These are phyloP conservation scores for Colletotrichum sp. DNA, from an alignment of 2,329 filamentous ascomycete species.

Conservation along the genomic window DNA sequence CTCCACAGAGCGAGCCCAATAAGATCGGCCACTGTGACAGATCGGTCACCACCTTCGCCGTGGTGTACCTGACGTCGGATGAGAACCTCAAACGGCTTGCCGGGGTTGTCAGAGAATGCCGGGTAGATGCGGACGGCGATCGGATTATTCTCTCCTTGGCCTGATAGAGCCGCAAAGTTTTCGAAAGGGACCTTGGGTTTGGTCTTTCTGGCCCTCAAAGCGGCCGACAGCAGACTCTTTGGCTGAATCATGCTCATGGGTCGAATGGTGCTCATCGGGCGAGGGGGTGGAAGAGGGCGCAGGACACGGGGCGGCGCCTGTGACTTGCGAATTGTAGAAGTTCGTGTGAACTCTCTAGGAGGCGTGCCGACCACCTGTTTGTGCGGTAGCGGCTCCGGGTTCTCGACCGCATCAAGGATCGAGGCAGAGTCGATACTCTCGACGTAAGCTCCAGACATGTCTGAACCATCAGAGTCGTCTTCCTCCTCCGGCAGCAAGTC, in stretches of 20 bases:
- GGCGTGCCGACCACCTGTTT: conserved; percentile 68
- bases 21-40: conserved; percentile 78
- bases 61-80: conserved; percentile 74
- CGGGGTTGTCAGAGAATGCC: conserved; percentile 69
- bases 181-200: conserved; percentile 76
- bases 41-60: conserved; percentile 64
- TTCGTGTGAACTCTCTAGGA: conserved; percentile 63
- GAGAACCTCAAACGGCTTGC: conserved; percentile 73
- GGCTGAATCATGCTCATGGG: conserved; percentile 73
- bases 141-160: conserved; percentile 79
- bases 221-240: conserved; percentile 73
- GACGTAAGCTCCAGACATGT: conserved; percentile 69
- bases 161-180: conserved; percentile 76
- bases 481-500: conserved; percentile 62
- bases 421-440: conserved; percentile 75
- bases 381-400: conserved; percentile 58
- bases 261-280: conserved; percentile 68
- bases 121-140: conserved; percentile 80
- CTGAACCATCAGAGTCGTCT: conserved; percentile 66
- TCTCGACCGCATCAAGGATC: conserved; percentile 69
- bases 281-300: conserved; percentile 72
- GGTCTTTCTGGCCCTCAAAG: conserved; percentile 74
- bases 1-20: conserved; percentile 81
- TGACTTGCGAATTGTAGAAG: conserved; percentile 69
- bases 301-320: conserved; percentile 64